Evolutionary conservation across 2,329 filamentous ascomycete species (phyloP).

Genomic region (Aurifilum marmelostoma): DNA sequence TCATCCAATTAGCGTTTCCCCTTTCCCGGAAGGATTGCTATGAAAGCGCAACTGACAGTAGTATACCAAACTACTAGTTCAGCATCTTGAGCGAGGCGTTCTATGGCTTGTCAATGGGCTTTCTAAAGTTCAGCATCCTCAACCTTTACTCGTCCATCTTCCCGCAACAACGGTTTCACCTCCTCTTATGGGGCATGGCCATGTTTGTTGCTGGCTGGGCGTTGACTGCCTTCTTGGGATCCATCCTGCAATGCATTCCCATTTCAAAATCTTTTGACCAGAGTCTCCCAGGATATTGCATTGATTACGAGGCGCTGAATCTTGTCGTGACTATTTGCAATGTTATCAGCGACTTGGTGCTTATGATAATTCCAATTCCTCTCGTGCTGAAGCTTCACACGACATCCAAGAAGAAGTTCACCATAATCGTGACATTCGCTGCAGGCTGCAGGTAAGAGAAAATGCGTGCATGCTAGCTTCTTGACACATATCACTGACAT

Average conservation of each 20-base stretch:
- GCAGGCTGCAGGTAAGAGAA: neutral
- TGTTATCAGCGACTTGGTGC: neutral
- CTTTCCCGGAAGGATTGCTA: too few relatives aligned
- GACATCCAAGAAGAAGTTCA: neutral
- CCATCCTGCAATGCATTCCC: constrained; percentile 21
- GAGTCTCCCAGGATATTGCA: constrained; percentile 6
- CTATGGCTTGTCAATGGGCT: constrained; percentile 14
- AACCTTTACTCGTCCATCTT: constrained; percentile 20
- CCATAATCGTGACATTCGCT: neutral
- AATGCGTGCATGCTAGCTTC: neutral
- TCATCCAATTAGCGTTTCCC: neutral
- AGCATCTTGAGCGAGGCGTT: constrained; percentile 15
- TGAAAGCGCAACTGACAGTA: too few relatives aligned
- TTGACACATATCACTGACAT: neutral
- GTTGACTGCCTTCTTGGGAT: constrained; percentile 11
- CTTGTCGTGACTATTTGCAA: neutral
- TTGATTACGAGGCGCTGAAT: neutral
- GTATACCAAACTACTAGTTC: constrained; percentile 1
- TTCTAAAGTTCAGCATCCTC: constrained; percentile 22
- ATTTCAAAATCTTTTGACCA: constrained; percentile 2
- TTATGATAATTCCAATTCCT: neutral
- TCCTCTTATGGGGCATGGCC: constrained; percentile 11
- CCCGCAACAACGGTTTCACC: constrained; percentile 3
- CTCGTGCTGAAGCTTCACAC: neutral
- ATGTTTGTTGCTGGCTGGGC: constrained; percentile 16